phyloP scores from a whole-genome alignment of 202 grass and related monocot species.

The Zizania palustris region DNA sequence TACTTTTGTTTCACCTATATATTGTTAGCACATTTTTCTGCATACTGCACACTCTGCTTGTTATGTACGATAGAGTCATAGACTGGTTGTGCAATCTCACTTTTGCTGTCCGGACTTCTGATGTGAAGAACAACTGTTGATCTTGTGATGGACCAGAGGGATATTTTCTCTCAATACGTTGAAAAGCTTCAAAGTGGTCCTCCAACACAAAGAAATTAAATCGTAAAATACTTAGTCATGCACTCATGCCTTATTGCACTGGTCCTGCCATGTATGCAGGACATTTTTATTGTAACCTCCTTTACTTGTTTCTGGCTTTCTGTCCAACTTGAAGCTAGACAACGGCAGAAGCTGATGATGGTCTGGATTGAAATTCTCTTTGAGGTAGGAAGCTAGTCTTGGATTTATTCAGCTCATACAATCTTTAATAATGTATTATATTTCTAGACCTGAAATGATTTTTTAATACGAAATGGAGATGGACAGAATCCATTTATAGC shows the following conservation, averaged over 20 bases:
- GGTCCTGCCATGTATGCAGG: not conserved
- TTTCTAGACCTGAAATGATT: slow-evolving; percentile 1
- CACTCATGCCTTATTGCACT: not conserved
- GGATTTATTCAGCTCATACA: not conserved
- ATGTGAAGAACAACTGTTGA: not conserved
- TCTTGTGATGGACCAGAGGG: slow-evolving; percentile 35
- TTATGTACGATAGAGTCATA: not conserved
- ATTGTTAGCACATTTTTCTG: slow-evolving; percentile 6
- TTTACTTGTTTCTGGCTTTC: not conserved
- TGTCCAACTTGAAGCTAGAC: slow-evolving; percentile 42
- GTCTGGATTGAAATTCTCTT: slow-evolving; percentile 31
- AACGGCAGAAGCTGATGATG: slow-evolving; percentile 51
- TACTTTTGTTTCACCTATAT: not conserved
- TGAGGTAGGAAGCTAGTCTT: not conserved
- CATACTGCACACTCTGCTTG: not conserved
- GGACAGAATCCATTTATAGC: slow-evolving; percentile 20
- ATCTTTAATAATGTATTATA: slow-evolving; percentile 6
- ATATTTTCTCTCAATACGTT: slow-evolving; percentile 46
- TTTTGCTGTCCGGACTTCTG: not conserved
- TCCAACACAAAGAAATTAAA: slow-evolving; percentile 60
- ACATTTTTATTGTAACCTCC: not conserved
- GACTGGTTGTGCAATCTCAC: not conserved
- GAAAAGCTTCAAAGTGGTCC: slow-evolving; percentile 59
- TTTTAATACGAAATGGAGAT: slow-evolving; percentile 1
- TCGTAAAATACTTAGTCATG: slow-evolving; percentile 28